phyloP scores from a whole-genome alignment of 345 rosid species.

The Kandelia obovata region DNA sequence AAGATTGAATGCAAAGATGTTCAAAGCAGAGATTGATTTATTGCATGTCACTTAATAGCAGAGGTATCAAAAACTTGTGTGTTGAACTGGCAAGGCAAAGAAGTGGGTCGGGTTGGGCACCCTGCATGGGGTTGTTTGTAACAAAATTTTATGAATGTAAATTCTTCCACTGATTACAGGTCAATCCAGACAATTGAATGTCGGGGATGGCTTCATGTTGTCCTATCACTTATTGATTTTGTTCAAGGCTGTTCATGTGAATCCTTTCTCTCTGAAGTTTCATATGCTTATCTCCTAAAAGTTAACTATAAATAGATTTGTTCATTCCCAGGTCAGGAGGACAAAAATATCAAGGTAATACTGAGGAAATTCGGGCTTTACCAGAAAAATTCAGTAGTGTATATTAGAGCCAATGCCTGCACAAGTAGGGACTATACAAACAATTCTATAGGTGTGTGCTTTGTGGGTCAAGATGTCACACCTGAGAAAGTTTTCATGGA shows the following conservation, averaged over 20 bases:
- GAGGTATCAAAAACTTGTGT: neutral
- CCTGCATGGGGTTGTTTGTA: no score
- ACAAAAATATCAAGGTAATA: conserved; percentile 62
- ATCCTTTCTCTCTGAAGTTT: neutral
- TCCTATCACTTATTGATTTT: conserved; percentile 5
- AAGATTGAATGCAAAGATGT: neutral
- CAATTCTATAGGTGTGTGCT: conserved; percentile 61
- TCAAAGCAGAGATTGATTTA: neutral
- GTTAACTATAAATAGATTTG: neutral
- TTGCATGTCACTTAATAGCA: neutral
- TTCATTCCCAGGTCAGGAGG: conserved; percentile 64
- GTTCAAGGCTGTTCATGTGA: neutral
- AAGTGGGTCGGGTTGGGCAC: neutral
- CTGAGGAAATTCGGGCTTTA: conserved; percentile 48
- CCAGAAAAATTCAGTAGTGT: conserved; percentile 38
- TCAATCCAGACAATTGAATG: neutral
- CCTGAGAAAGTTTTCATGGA: conserved; percentile 57
- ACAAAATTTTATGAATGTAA: no score
- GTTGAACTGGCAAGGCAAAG: neutral
- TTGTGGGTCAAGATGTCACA: conserved; percentile 85
- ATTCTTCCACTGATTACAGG: no score
- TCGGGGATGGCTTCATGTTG: neutral
- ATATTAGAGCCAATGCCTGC: conserved; percentile 66
- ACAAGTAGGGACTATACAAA: conserved; percentile 64
- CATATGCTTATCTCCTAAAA: neutral